phyloP scores from a whole-genome alignment of 179 eudicot genomes.

The Gypsophila paniculata region DNA sequence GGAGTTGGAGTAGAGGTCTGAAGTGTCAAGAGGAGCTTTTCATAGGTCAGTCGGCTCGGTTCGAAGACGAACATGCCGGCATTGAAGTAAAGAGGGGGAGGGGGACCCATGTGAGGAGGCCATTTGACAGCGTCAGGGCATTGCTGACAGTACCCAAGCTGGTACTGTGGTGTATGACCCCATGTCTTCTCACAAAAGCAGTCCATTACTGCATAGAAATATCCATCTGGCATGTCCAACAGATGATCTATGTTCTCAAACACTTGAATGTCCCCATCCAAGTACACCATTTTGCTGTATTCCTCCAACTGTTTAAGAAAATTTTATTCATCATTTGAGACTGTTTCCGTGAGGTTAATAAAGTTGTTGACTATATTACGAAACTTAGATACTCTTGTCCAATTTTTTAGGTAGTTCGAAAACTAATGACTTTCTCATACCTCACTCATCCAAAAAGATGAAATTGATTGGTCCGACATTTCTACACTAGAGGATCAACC shows the following conservation, averaged over 20 bases:
- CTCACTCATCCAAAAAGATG: no score
- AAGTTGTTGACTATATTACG: no score
- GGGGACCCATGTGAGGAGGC: conserved; percentile 29
- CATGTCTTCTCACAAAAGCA: conserved; percentile 41
- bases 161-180: conserved; percentile 28
- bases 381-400: no score
- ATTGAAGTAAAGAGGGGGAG: conserved; percentile 34
- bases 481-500: no score
- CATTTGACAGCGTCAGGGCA: conserved; percentile 17
- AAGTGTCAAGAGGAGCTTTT: conserved; percentile 23
- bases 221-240: conserved; percentile 34
- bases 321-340: neutral
- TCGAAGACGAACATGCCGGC: conserved; percentile 42
- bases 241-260: conserved; percentile 38
- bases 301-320: conserved; percentile 29
- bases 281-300: conserved; percentile 34
- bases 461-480: no score
- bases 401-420: no score
- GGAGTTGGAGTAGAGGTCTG: conserved; percentile 2
- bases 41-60: conserved; percentile 26
- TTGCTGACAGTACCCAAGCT: conserved; percentile 36
- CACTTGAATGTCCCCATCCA: conserved; percentile 42
- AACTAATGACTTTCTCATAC: no score
- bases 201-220: conserved; percentile 34
- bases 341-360: no score